Base-by-base conservation (phyloP, 176 grass and related monocot species). In the Hsuehochloa calcarea region DNA sequence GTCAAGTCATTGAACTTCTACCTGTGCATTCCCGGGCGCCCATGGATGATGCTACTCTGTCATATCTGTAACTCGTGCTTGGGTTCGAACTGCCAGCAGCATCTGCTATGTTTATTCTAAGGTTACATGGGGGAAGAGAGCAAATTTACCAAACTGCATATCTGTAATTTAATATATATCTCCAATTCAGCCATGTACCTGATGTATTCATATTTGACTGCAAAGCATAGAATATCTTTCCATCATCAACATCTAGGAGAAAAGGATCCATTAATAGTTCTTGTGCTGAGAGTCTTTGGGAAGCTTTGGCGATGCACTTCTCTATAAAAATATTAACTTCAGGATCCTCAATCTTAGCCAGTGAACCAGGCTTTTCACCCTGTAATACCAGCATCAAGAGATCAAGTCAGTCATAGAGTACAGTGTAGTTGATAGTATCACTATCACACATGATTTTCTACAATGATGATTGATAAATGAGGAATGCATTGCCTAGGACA, bases 231-330 rank as follows among this genome's bases (percentile, higher is more conserved):
- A 78, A 85, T 90, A 88, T 74, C 50, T 34, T 81, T 77, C 92
- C 85, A 75, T 84, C 86, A 19, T 90, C 88, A 58, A 79, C 69
- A 45, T 95, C 93, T 74, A 86, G 83, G 75, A 95, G 93, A 90
- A 95, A 95, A 69, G 93, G 85, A 75, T 95, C 93, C 65, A 81
- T 60, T 64, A 95, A 79, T 27, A 95, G 61, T 80, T 95, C 93
- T 23, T 65, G 88, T 68, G 90, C 90, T 1, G 93, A 83, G 35
- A 95, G 89, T 80, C 93, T 92, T 38, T 88, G 63, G 12, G 88
- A 90, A 55, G 31, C 93, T 81, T 92, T 80, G 60, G 88, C 83
- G 17, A 95, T 92, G 78, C 93, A 95, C 70, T 95, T 92, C 77
- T 95, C 88, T 45, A 95, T 95, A 86, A 95, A 95, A 35, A 68